Conservation (phyloP, 164 flowering plant species). For the Hamamelis virginiana region DNA sequence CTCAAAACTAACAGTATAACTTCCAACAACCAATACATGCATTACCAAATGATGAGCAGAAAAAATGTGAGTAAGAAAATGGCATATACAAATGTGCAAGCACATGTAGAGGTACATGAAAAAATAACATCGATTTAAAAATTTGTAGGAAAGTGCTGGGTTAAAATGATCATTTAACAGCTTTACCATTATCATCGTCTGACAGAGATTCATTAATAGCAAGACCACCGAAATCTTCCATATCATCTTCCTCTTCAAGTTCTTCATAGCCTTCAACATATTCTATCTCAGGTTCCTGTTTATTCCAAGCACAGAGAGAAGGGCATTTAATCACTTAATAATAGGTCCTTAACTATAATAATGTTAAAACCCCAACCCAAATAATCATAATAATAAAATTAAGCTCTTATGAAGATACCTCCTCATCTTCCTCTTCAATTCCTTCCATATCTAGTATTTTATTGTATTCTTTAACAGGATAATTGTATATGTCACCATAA, state of each 20-base stretch:
- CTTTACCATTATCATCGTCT: conserved; percentile 36
- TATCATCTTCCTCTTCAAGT: conserved; percentile 87
- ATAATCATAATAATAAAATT: not conserved
- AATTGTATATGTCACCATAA: conserved; percentile 75
- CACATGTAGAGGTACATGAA: no score
- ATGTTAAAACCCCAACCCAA: not conserved
- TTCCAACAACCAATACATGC: no score
- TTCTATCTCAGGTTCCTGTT: conserved; percentile 67
- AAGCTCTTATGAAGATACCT: conserved; percentile 28
- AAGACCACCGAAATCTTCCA: conserved; percentile 78
- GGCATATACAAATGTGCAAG: no score
- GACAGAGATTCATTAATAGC: conserved; percentile 23
- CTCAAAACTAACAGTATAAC: no score
- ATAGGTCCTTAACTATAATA: not conserved
- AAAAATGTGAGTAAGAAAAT: no score
- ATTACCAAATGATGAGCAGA: no score
- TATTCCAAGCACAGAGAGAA: conserved; percentile 4
- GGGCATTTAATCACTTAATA: not conserved
- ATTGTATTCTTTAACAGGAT: conserved; percentile 42
- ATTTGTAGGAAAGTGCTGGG: not conserved
- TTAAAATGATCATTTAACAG: not conserved
- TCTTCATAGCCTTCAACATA: conserved; percentile 87
- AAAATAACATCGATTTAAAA: no score
- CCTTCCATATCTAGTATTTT: conserved; percentile 49
- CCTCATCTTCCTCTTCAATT: conserved; percentile 40